These are phyloP conservation scores for Paulownia fortunei DNA, from an alignment of 257 asterid species.

Conservation along the genomic window DNA sequence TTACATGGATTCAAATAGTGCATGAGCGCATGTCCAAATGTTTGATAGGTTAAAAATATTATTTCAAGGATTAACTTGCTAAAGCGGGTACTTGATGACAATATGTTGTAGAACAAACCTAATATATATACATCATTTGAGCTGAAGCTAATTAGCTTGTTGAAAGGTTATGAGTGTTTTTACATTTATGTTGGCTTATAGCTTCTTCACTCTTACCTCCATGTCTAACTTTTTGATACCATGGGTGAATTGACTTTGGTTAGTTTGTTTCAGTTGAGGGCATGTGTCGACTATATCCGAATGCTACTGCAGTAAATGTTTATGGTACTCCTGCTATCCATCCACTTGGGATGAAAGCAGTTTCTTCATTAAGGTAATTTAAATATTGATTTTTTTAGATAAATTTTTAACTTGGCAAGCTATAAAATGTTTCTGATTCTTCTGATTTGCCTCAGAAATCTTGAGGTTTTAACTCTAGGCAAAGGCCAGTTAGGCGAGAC, in stretches of 20 bases:
- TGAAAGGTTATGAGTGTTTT: not conserved
- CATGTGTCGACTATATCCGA: constrained; percentile 78
- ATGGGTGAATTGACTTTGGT: constrained; percentile 19
- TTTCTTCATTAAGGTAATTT: constrained; percentile 61
- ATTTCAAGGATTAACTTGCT: constrained; percentile 15
- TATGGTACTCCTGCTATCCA: constrained; percentile 60
- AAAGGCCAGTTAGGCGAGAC: constrained; percentile 63
- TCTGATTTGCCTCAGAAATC: constrained; percentile 54
- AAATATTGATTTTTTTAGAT: not conserved
- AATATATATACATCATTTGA: not conserved
- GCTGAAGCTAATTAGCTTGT: constrained; percentile 25
- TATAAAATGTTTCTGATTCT: constrained; percentile 38
- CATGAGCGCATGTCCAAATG: not conserved
- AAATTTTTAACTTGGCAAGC: not conserved
- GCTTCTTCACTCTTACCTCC: not conserved
- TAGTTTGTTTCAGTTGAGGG: constrained; percentile 58
- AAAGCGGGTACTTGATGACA: not conserved
- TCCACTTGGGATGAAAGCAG: constrained; percentile 59
- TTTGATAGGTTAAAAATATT: constrained; percentile 1
- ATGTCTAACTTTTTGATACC: constrained; percentile 2
- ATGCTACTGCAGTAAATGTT: constrained; percentile 67
- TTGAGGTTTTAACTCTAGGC: constrained; percentile 75
- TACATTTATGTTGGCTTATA: not conserved
- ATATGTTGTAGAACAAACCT: not conserved
- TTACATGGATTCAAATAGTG: not conserved